These are phyloP conservation scores for Metschnikowia hibisci DNA, from an alignment of 805 yeast genomes.

Conservation along the genomic window DNA sequence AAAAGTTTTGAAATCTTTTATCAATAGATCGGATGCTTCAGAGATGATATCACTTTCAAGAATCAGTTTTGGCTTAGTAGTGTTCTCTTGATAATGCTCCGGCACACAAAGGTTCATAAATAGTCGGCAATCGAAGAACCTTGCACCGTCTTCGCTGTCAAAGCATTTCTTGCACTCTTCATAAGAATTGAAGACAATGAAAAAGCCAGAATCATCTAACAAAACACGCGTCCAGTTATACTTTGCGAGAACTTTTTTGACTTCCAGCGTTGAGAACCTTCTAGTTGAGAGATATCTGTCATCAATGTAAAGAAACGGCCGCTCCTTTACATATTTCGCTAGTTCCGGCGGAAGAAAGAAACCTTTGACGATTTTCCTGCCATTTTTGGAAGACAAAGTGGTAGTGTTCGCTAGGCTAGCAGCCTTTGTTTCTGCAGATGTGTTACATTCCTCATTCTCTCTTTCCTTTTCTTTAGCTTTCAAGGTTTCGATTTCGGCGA, in stretches of 20 bases:
- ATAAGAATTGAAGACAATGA: constrained; percentile 59
- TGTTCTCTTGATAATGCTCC: constrained; percentile 30
- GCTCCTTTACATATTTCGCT: constrained; percentile 45
- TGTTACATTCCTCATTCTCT: not conserved
- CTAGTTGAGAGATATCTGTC: constrained; percentile 48
- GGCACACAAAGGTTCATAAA: constrained; percentile 59
- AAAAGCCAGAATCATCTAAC: constrained; percentile 64
- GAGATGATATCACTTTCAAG: constrained; percentile 39
- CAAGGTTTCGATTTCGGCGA: not conserved
- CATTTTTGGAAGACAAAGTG: constrained; percentile 28
- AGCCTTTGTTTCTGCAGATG: not conserved
- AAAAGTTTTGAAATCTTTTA: constrained; percentile 61
- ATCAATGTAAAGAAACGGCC: constrained; percentile 56
- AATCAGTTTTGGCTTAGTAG: constrained; percentile 11
- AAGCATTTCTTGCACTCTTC: constrained; percentile 59
- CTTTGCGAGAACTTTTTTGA: constrained; percentile 53
- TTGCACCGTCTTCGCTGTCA: constrained; percentile 55
- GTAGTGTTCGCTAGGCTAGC: constrained; percentile 31
- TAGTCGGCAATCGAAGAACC: constrained; percentile 44
- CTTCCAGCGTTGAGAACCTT: constrained; percentile 49
- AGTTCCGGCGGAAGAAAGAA: constrained; percentile 47
- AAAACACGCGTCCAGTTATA: constrained; percentile 66
- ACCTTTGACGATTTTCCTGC: constrained; percentile 31
- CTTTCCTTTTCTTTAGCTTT: constrained; percentile 7
- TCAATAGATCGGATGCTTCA: constrained; percentile 55